Conservation (phyloP, 208 protist genomes). For the Leishmania tropica region DNA sequence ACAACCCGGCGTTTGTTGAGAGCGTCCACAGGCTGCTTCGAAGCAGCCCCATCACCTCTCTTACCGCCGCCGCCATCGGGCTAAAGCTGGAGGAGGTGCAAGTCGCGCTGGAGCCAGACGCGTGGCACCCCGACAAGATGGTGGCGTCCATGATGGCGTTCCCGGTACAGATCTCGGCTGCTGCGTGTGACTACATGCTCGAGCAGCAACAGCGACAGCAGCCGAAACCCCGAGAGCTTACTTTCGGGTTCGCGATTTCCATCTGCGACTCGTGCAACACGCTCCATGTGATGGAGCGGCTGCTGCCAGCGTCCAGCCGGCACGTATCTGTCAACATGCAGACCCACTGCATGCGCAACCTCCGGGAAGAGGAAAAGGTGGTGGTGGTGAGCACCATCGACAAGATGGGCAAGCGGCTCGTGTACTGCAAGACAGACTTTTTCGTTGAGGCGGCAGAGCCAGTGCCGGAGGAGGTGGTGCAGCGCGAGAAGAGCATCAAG, state of each 20-base stretch:
- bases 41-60: slow-evolving; percentile 44
- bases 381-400: slow-evolving; percentile 68
- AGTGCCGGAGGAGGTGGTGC: slow-evolving; percentile 16
- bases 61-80: slow-evolving; percentile 19
- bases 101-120: slow-evolving; percentile 42
- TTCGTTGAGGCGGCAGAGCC: slow-evolving; percentile 23
- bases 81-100: slow-evolving; percentile 44
- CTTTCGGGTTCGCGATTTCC: slow-evolving; percentile 45
- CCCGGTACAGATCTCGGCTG: slow-evolving; percentile 39
- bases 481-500: slow-evolving; percentile 24
- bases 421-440: slow-evolving; percentile 63
- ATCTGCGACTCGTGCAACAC: slow-evolving; percentile 72
- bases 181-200: slow-evolving; percentile 39
- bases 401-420: slow-evolving; percentile 74
- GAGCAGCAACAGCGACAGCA: background rate
- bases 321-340: slow-evolving; percentile 81
- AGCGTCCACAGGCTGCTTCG: slow-evolving; percentile 34
- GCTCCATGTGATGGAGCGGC: slow-evolving; percentile 66
- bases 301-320: slow-evolving; percentile 40
- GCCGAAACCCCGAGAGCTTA: slow-evolving; percentile 18
- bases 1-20: slow-evolving; percentile 54
- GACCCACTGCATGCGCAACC: slow-evolving; percentile 34
- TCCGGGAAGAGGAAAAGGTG: slow-evolving; percentile 46
- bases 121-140: slow-evolving; percentile 14
- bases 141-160: slow-evolving; percentile 58